Percentiles rank a stretch among this genome's conserved stretches.
phyloP scores from a whole-genome alignment of 2,329 filamentous ascomycete species.

The Neofusicoccum sp. region DNA sequence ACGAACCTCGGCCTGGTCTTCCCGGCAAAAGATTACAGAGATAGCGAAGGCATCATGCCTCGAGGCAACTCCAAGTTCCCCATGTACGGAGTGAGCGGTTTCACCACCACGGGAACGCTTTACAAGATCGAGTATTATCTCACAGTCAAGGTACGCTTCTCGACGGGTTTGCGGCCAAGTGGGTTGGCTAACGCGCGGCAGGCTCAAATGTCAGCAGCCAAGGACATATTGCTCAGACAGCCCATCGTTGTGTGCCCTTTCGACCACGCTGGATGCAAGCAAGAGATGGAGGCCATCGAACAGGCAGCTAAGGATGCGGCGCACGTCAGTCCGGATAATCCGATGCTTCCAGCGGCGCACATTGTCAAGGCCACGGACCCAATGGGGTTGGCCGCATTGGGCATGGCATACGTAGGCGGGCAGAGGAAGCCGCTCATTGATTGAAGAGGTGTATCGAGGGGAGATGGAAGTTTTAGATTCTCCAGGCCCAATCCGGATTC shows the following conservation, averaged over 20 bases:
- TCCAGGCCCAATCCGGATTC: neutral
- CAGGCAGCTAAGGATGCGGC: constrained; percentile 92
- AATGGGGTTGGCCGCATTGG: constrained; percentile 58
- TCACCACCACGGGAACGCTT: constrained; percentile 87
- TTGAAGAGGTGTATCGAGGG: constrained; percentile 41
- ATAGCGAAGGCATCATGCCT: constrained; percentile 82
- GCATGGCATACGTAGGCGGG: constrained; percentile 62
- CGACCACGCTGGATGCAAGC: constrained; percentile 92
- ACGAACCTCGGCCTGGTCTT: constrained; percentile 91
- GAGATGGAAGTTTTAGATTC: constrained; percentile 4
- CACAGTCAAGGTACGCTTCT: constrained; percentile 74
- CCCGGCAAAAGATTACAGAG: constrained; percentile 82
- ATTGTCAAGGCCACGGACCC: constrained; percentile 79
- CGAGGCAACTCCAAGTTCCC: constrained; percentile 85
- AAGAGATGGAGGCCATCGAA: constrained; percentile 98
- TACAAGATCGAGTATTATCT: constrained; percentile 99
- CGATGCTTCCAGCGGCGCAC: constrained; percentile 81
- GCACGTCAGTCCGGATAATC: constrained; percentile 82
- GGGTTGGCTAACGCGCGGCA: constrained; percentile 38
- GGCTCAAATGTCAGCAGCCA: constrained; percentile 83
- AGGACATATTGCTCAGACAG: constrained; percentile 84
- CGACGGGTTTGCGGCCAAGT: neutral
- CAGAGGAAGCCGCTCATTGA: constrained; percentile 65
- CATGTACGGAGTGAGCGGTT: constrained; percentile 81
- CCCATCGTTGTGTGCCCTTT: constrained; percentile 95